Conservation (phyloP, 2,329 filamentous ascomycete species). For the Coniella vitis region DNA sequence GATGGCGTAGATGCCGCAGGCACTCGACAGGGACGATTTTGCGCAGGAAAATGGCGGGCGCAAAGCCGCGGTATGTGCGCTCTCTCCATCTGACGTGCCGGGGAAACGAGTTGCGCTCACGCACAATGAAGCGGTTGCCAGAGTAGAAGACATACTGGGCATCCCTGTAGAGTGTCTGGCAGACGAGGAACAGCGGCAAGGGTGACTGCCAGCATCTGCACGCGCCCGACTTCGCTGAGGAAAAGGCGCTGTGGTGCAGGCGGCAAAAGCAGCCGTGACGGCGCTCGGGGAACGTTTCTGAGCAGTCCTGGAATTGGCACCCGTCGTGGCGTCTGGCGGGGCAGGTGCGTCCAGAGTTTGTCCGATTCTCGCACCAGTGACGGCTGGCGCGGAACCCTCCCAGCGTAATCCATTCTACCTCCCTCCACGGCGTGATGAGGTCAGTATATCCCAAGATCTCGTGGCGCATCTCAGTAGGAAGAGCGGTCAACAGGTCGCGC, state of each 20-base stretch:
- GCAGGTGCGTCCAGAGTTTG: not conserved
- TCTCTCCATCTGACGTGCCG: not conserved
- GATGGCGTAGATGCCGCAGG: conserved; percentile 1
- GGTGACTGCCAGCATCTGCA: conserved; percentile 16
- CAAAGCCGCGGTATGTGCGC: not conserved
- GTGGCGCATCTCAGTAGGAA: conserved; percentile 15
- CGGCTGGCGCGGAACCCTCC: not conserved
- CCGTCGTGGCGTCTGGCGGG: conserved; percentile 3
- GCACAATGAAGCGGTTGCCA: conserved; percentile 1
- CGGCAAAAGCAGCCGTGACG: conserved; percentile 15
- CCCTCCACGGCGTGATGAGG: conserved; percentile 14
- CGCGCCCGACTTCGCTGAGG: not conserved
- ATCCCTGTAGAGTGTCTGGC: conserved; percentile 11
- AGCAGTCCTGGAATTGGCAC: conserved; percentile 5
- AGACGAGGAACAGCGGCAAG: conserved; percentile 11
- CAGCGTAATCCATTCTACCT: conserved; percentile 15
- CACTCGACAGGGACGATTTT: not conserved
- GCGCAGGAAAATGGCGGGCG: not conserved
- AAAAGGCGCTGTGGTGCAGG: conserved; percentile 1
- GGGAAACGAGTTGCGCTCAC: not conserved
- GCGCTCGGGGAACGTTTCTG: not conserved
- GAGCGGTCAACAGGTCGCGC: not conserved
- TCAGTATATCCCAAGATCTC: conserved; percentile 15
- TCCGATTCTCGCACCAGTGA: not conserved
- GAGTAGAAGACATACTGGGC: conserved; percentile 13